Conservation (phyloP, 768 basidiomycete species). For the Kwoniella mangroviensis region DNA sequence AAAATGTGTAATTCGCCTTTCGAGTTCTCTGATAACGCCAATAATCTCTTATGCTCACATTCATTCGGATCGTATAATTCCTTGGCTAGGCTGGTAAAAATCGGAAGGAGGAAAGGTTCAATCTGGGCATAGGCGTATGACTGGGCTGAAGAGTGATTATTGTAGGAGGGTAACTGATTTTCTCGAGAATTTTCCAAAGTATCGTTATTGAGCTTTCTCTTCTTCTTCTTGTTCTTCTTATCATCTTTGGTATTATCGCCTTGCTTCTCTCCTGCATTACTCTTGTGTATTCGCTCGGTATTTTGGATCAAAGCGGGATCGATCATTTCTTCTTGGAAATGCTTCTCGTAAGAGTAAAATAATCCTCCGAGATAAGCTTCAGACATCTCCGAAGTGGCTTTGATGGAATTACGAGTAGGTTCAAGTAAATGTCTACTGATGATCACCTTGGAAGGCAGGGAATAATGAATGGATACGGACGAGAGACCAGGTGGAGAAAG, state of each 20-base stretch:
- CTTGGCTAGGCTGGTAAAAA: not conserved
- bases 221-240: not conserved
- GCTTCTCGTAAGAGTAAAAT: conserved; percentile 1
- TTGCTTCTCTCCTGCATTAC: not conserved
- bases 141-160: not conserved
- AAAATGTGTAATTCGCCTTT: conserved; percentile 13
- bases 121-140: conserved; percentile 1
- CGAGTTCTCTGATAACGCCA: not conserved
- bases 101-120: not conserved
- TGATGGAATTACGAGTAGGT: not conserved
- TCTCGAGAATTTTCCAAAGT: not conserved
- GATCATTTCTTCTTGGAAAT: not conserved
- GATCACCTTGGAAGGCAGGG: not conserved
- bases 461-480: not conserved
- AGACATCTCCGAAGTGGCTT: conserved; percentile 14
- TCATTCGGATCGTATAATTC: conserved; percentile 3
- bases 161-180: not conserved
- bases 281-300: too few relatives aligned
- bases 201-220: not conserved
- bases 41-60: not conserved
- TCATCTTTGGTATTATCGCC: not conserved
- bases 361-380: conserved; percentile 16
- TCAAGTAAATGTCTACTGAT: conserved; percentile 7
- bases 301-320: not conserved
- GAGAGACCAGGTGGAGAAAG: conserved; percentile 8